These are phyloP conservation scores for Rhizophagus sp. DNA, from an alignment of 192 early-diverging fungal species.

Conservation along the genomic window DNA sequence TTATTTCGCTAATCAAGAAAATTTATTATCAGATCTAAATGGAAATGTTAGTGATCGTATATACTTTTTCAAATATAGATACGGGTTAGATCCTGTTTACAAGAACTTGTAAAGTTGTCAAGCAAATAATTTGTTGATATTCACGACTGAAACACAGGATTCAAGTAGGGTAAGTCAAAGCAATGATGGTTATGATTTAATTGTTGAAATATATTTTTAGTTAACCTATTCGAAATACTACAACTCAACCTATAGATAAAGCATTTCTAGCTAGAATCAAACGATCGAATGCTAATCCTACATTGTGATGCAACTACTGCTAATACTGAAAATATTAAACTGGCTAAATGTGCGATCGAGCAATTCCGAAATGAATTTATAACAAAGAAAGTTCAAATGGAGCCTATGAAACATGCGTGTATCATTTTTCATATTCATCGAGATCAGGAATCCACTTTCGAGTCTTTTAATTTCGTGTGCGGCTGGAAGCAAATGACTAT, in stretches of 20 bases:
- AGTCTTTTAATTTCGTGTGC: constrained; percentile 25
- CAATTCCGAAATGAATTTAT: constrained; percentile 20
- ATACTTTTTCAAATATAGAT: no score
- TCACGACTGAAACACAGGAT: constrained; percentile 24
- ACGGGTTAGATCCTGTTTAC: no score
- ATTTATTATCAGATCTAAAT: not conserved
- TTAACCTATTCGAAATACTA: no score
- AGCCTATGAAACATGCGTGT: constrained; percentile 19
- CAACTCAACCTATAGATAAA: not conserved
- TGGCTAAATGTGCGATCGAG: constrained; percentile 29
- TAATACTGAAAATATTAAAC: constrained; percentile 15
- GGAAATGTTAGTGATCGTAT: no score
- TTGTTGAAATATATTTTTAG: no score
- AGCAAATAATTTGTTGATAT: not conserved
- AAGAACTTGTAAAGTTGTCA: no score
- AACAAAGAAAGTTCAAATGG: not conserved
- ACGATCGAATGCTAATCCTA: not conserved
- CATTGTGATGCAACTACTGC: constrained; percentile 22
- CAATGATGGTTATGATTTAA: no score
- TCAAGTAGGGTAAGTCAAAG: not conserved
- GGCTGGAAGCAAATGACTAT: constrained; percentile 28
- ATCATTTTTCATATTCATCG: constrained; percentile 31
- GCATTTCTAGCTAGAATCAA: constrained; percentile 29
- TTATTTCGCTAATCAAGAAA: not conserved
- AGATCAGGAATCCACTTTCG: not conserved